Base-by-base conservation (phyloP, 805 yeast genomes). In the Torulaspora microellipsoides region DNA sequence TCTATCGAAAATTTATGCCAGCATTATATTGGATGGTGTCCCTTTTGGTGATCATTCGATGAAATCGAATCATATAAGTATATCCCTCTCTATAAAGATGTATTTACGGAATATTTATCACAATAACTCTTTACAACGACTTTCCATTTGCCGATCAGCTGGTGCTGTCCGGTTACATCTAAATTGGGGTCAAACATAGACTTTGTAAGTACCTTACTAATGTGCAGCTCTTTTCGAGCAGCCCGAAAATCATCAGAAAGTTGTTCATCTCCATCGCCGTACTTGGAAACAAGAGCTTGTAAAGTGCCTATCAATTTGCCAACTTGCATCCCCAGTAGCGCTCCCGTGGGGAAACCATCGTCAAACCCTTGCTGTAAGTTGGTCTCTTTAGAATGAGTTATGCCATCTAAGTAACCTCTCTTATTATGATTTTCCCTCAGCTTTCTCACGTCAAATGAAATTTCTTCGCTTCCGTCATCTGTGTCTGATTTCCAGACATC, bases 21-120 rank as follows among this genome's bases (percentile, higher is more conserved):
- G 66, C 99, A 91, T 66, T 93, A 86, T 61, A 85, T 93, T 49
- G 99, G 99, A 14, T 93, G 99, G 99, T 93, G 99, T 68, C 86
- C 98, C 1, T 93, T 91, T 77, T 93, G 99, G 98, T 91, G 58
- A 64, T 15, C 15, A 10, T n/a, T 10, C 20, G n/a, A 11, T n/a
- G 23, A 7, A 9, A 13, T 15, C 31, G n/a, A 15, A 15, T 27
- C 32, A 25, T 29, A 31, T 27, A 11, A 37, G 20, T 15, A 15
- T 40, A 12, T 9, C 35, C 13, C 23, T 43, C 27, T 38, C 27
- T 37, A 38, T 36, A 31, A 43, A 20, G 33, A 32, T 25, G 43
- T 46, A 25, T 36, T 32, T 29, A 45, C 40, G 13, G 46, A 39
- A 36, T 58, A 58, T 37, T 50, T 52, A 23, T 46, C 38, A 27